Base-by-base conservation (phyloP, 805 yeast genomes). In the Starmerella khaoyaiensis region DNA sequence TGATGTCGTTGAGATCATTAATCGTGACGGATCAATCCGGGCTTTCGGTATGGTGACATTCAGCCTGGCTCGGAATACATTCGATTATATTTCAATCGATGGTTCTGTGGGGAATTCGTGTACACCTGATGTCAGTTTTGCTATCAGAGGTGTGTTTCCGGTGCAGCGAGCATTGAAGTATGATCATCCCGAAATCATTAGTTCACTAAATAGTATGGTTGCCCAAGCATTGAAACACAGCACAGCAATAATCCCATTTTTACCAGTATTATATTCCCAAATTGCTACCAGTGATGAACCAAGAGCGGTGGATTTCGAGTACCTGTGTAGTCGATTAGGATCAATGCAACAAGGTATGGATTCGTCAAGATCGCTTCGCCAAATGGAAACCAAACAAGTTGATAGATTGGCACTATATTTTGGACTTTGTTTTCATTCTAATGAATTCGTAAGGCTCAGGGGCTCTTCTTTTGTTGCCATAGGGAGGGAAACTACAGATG, bases 1-100 rank as follows among this genome's bases (percentile, higher is more conserved):
- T 11, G 53, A 49, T 26, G 33, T 46, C 10, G 50, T 49, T 4
- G 53, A 47, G 29, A 23, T 44, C 2, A 24, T 28, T 3, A 2
- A 41, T 11, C 35, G 41, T 18, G 36, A 36, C 9, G 46, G 46
- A 17, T 6, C 21, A 3, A 30, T 32, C 11, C 31, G 16, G 18
- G 43, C 36, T 7, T 42, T 47, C 25, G 51, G 51, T 5, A 14
- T 46, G 18, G 51, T 49, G 3, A 40, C 50, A 0, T 49, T 46
- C 41, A 36, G 43, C 21, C 28, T 36, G 5, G 32, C 39, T 5
- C 34, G 37, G 17, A 25, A 33, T 12, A n/a, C 19, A 21, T 47
- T 49, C 25, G 51, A 49, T 26, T 39, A 33, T 25, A 33, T 38
- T n/a, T 31, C 35, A 20, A 11, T 34, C 4, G 25, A 37, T 5